A percentile compares a stretch with the other conserved stretches of the same genome.
Evolutionary conservation across 495 filamentous ascomycete species (phyloP).

Genomic region (Aspergillus conjunctus): DNA sequence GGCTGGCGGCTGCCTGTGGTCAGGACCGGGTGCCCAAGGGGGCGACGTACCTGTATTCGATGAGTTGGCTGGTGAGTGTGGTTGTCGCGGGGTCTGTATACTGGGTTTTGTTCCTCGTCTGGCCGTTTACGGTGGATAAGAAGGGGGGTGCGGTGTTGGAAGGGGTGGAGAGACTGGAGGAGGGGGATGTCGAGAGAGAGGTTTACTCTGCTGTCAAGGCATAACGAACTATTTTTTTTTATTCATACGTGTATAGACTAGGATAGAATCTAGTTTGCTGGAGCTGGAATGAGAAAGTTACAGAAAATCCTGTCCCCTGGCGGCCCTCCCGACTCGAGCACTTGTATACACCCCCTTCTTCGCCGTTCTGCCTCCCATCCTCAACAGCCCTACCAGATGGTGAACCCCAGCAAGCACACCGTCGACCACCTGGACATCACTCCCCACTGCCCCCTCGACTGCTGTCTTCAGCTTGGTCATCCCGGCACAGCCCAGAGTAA

Average conservation of each 20-base stretch:
- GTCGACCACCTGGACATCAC: slow-evolving; percentile 38
- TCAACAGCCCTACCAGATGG: slow-evolving; percentile 32
- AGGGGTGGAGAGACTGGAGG: slow-evolving; percentile 12
- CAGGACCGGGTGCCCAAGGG: slow-evolving; percentile 19
- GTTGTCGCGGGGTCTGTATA: slow-evolving; percentile 14
- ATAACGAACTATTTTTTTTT: too few species aligned
- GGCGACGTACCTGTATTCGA: slow-evolving; percentile 20
- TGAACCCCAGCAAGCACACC: slow-evolving; percentile 33
- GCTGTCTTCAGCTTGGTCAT: slow-evolving; percentile 50
- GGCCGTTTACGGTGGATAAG: slow-evolving; percentile 22
- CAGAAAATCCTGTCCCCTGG: slow-evolving; percentile 34
- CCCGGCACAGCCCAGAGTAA: slow-evolving; percentile 51
- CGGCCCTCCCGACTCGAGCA: slow-evolving; percentile 29
- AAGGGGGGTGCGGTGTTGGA: slow-evolving; percentile 13
- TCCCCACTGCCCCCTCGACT: slow-evolving; percentile 44
- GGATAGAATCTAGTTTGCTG: too few species aligned
- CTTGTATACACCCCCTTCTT: slow-evolving; percentile 39
- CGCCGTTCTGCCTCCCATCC: slow-evolving; percentile 37
- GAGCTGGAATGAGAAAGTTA: slow-evolving; percentile 3
- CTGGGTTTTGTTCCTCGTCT: slow-evolving; percentile 14
- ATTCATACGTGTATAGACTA: too few species aligned
- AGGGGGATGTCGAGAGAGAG: not conserved
- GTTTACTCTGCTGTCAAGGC: not conserved
- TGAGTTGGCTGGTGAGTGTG: slow-evolving; percentile 22
- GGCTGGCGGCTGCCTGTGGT: slow-evolving; percentile 25